Percentiles rank a stretch among this genome's conserved stretches.
These are phyloP conservation scores for Colletotrichum tanaceti DNA, from an alignment of 2,329 filamentous ascomycete genomes.

Conservation along the genomic window DNA sequence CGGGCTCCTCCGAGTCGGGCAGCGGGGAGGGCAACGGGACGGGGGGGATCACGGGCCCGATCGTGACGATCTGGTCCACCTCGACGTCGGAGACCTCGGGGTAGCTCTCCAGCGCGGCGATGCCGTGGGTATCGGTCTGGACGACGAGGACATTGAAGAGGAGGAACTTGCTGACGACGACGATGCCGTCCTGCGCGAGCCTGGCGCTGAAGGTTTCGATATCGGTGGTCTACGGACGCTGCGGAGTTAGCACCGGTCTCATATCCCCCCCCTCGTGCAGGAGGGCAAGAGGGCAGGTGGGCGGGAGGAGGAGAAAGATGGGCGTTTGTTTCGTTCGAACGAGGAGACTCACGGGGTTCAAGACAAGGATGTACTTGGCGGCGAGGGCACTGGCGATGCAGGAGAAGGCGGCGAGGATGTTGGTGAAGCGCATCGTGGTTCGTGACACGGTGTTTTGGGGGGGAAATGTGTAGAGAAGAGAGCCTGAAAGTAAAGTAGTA, in stretches of 20 bases:
- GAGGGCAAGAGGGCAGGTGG: too few relatives aligned
- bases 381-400: conserved; percentile 8
- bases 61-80: conserved; percentile 4
- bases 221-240: background rate
- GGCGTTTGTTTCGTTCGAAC: background rate
- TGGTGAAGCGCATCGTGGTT: background rate
- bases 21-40: too few relatives aligned
- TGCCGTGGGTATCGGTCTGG: conserved; percentile 18
- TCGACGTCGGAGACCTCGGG: conserved; percentile 25
- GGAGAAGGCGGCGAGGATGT: background rate
- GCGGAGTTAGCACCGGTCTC: background rate
- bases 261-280: too few relatives aligned
- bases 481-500: too few relatives aligned
- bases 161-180: background rate
- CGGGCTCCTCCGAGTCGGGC: background rate
- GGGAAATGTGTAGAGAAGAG: background rate
- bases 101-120: conserved; percentile 1
- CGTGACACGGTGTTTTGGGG: background rate
- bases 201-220: conserved; percentile 22
- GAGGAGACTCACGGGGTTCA: conserved; percentile 19
- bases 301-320: background rate
- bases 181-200: conserved; percentile 7
- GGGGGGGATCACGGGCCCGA: background rate
- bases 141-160: conserved; percentile 24
- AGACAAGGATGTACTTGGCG: conserved; percentile 22